Percentiles rank a stretch among this genome's conserved stretches.
Evolutionary conservation across 257 asterid genomes (phyloP).

Genomic region (Verbena officinalis): DNA sequence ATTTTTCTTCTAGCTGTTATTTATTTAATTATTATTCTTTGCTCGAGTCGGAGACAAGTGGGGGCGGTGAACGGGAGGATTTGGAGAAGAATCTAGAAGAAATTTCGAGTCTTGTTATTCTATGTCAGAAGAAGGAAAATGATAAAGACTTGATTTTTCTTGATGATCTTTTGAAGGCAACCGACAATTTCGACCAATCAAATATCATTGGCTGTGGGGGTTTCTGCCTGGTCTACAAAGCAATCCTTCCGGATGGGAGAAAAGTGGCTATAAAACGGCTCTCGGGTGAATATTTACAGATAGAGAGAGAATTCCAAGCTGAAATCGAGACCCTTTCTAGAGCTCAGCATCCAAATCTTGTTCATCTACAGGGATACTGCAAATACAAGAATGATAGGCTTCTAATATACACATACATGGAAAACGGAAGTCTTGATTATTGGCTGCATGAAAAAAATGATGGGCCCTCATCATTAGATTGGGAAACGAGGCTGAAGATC

Average conservation of each 20-base stretch:
- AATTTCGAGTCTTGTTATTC: conserved; percentile 53
- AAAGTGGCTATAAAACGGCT: conserved; percentile 80
- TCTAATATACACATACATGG: conserved; percentile 79
- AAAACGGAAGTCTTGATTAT: conserved; percentile 86
- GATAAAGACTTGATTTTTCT: conserved; percentile 40
- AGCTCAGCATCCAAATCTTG: conserved; percentile 77
- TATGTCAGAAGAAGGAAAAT: conserved; percentile 57
- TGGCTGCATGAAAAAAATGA: conserved; percentile 78
- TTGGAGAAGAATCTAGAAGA: conserved; percentile 47
- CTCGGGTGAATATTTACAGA: conserved; percentile 67
- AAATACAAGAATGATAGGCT: conserved; percentile 65
- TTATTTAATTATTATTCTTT: conserved; percentile 36
- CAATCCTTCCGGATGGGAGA: conserved; percentile 64
- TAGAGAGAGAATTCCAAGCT: conserved; percentile 79
- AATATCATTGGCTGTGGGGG: conserved; percentile 92
- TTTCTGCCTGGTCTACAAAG: conserved; percentile 78
- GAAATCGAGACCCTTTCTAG: conserved; percentile 80
- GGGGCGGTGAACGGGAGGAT: conserved; percentile 45
- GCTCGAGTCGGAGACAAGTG: conserved; percentile 38
- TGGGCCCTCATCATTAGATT: conserved; percentile 61
- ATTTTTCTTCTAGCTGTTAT: conserved; percentile 44
- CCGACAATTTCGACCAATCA: conserved; percentile 68
- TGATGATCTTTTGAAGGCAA: conserved; percentile 66
- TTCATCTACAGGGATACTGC: conserved; percentile 78
- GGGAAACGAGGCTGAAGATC: conserved; percentile 65